Conservation (phyloP, 169 alveolate genomes). For the Theileria sp. region DNA sequence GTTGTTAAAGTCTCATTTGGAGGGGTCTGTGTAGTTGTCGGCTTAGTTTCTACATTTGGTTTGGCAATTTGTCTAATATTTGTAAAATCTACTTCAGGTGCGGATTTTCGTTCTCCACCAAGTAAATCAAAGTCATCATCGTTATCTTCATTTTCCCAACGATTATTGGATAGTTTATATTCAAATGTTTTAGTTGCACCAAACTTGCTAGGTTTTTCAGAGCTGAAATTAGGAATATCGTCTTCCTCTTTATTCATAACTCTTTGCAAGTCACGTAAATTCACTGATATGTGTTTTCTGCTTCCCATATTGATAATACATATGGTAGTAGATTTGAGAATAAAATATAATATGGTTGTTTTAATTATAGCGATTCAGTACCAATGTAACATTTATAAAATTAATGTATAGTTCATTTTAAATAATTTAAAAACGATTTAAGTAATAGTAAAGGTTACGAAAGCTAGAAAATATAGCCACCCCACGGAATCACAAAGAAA, state of each 20-base stretch:
- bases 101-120: conserved; percentile 7
- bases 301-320: conserved; percentile 33
- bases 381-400: background rate
- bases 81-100: conserved; percentile 52
- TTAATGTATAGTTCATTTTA: background rate
- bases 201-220: conserved; percentile 29
- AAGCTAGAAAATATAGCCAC: background rate
- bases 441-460: background rate
- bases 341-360: background rate
- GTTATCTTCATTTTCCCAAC: conserved; percentile 62
- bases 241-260: conserved; percentile 54
- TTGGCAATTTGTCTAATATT: conserved; percentile 26
- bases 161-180: conserved; percentile 6
- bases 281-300: conserved; percentile 56
- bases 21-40: background rate
- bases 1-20: background rate
- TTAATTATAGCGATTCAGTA: background rate
- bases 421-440: background rate
- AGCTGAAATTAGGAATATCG: conserved; percentile 30
- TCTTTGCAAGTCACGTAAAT: conserved; percentile 63
- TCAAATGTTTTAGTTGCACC: conserved; percentile 25
- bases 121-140: conserved; percentile 46
- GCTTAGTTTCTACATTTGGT: background rate
- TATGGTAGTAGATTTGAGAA: background rate
- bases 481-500: conserved; percentile 25